Conservation (phyloP, 2,329 filamentous ascomycete species). For the Fusarium sp. region DNA sequence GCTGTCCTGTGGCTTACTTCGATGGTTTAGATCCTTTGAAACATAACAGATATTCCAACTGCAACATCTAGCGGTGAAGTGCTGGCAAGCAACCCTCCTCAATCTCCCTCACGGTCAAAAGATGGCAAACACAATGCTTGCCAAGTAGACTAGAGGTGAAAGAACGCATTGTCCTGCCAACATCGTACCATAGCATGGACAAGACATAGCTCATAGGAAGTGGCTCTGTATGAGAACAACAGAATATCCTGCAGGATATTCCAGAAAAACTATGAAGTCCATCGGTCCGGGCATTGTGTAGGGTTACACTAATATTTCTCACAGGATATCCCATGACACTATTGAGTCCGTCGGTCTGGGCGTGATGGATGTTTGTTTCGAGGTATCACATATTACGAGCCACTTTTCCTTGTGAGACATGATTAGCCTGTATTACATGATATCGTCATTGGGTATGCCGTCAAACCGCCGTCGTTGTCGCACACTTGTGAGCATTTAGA, state of each 20-base stretch:
- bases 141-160: background rate
- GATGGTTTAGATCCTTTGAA: background rate
- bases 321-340: too few species aligned
- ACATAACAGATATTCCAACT: too few species aligned
- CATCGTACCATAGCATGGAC: background rate
- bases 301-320: background rate
- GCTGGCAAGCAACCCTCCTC: too few species aligned
- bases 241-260: background rate
- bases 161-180: background rate
- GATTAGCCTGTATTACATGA: background rate
- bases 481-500: accelerated
- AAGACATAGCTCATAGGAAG: background rate
- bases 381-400: background rate
- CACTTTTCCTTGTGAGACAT: accelerated
- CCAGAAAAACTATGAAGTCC: accelerated
- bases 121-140: background rate
- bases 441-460: accelerated
- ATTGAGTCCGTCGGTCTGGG: too few species aligned
- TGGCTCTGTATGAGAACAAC: background rate
- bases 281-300: background rate
- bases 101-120: too few species aligned
- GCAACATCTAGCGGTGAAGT: background rate
- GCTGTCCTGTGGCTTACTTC: accelerated
- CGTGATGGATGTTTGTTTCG: background rate
- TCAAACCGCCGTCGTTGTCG: background rate